Evolutionary conservation across 768 basidiomycete genomes (phyloP), one percentile per base, ranked within the genome.

Genomic region (Boletus reticulatus): DNA sequence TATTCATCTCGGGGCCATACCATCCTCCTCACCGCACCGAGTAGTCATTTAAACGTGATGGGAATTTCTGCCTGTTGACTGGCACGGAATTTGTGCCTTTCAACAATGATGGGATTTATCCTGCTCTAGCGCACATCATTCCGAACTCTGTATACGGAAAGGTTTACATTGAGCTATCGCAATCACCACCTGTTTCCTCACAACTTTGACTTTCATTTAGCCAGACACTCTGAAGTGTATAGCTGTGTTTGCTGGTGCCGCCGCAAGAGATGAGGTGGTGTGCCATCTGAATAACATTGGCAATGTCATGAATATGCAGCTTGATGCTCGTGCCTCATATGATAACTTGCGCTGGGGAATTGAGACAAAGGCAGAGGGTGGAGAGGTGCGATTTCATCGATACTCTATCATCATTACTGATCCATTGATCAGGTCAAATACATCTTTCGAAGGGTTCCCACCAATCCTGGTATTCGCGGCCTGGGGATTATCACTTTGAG

Each of bases 1-100:
- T 37, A 36, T 43, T 43, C 20, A 36, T 14, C 17, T 56, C 4
- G 20, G 17, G 24, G 32, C 6, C 6, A 29, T 48, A 37, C 13
- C 7, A 8, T 34, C 34, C n/a, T 52, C 39, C 4, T 47, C 11
- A 48, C 12, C 4, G 8, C 19, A 27, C 36, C 10, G 6, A 14
- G n/a, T 19, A 54, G 53, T 51, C 32, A 17, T 52, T 51, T 3
- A 54, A 36, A 52, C 56, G 46, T 19, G 56, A 57, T 24, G 56
- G 53, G 17, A 6, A 3, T 1, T 27, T 3, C 24, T 56, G 55
- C 19, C 39, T 56, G 43, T 42, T 56, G 24, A 56, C 53, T 0
- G 9, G 9, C 24, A 1, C 0, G 0, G 0, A n/a, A 47, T 57
- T 57, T 17, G 0, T 0, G 22, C 56, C 54, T 20, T 57, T 43